phyloP scores from a whole-genome alignment of 1,284 basidiomycete species.

The Cystobasidiaceae sp. region DNA sequence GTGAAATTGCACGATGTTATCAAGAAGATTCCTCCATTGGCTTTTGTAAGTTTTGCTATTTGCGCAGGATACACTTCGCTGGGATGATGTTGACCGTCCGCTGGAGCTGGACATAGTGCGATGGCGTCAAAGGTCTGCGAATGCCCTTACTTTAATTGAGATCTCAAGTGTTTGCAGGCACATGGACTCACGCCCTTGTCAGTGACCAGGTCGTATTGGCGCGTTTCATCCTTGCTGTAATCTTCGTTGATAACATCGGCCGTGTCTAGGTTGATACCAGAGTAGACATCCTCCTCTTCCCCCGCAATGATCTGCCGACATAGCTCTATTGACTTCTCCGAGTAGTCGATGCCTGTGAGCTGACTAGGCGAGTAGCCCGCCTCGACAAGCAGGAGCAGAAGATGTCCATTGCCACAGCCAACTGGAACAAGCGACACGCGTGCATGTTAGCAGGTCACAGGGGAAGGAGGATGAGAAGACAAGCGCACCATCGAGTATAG shows the following conservation, averaged over 20 bases:
- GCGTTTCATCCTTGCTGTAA: constrained; percentile 27
- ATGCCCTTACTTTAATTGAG: no score
- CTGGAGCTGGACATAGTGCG: constrained; percentile 63
- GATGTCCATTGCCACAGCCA: constrained; percentile 80
- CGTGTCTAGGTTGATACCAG: constrained; percentile 38
- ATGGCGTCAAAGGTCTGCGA: constrained; percentile 78
- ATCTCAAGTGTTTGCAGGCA: no score
- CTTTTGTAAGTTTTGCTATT: constrained; percentile 56
- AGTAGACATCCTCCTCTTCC: constrained; percentile 10
- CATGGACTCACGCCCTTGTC: constrained; percentile 48
- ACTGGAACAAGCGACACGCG: constrained; percentile 46
- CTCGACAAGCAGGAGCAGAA: constrained; percentile 67
- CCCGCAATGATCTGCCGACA: constrained; percentile 31
- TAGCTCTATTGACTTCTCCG: constrained; percentile 59
- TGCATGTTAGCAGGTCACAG: neutral
- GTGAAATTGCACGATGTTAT: constrained; percentile 86
- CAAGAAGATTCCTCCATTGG: constrained; percentile 65
- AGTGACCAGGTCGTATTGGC: constrained; percentile 46
- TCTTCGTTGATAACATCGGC: constrained; percentile 44
- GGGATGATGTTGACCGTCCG: constrained; percentile 52
- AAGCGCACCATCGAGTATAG: constrained; percentile 39
- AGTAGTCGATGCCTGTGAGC: constrained; percentile 77
- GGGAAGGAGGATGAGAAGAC: neutral
- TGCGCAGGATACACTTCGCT: constrained; percentile 60
- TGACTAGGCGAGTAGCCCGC: constrained; percentile 57